Base-by-base conservation (phyloP, 2,329 filamentous ascomycete species). In the Epichloe glyceriae region DNA sequence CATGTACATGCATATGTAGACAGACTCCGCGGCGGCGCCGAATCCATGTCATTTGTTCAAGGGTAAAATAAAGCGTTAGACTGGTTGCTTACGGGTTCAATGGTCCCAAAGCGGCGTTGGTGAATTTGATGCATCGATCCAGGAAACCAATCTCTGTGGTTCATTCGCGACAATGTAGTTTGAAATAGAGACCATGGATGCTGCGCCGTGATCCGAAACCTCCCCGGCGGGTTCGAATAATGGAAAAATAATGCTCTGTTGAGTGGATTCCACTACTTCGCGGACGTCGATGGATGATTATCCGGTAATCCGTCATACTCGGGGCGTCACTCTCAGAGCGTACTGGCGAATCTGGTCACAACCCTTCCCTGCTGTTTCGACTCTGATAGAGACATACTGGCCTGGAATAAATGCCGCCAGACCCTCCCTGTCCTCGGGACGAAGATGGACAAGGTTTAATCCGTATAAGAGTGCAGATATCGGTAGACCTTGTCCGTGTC, bases 281-380 rank as follows among this genome's bases (percentile, higher is more conserved):
- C 2, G 69, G 63, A 59, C 88, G 83, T 53, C 74, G 77, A 73
- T 87, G 87, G 51, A 89, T 75, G 47, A 76, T 85, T 66, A 88
- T 82, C 33, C 85, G 78, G 65, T 82, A 78, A 47, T 78, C 72
- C 8, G 73, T 67, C 2, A 70, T 70, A 2, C 7, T 26, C 26
- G 2, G 26, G 81, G 83, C 47, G 77, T 73, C 55, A 87, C 83
- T 59, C 78, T 84, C 54, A 89, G 73, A 26, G 82, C 86, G 67
- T 88, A 89, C 64, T 88, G 85, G 34, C 85, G 73, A 17, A 79
- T 74, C 64, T 89, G 85, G 56, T 73, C 67, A 61, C 80, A 76
- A 22, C 76, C 75, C 54, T 77, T 69, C 71, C 71, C 68, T 1
- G 78, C 75, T 0, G 85, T 73, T 47, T 74, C 70, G 7, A 82